Evolutionary conservation across 2,329 filamentous ascomycete species (phyloP).

Genomic region (Stemphylium lycopersici): DNA sequence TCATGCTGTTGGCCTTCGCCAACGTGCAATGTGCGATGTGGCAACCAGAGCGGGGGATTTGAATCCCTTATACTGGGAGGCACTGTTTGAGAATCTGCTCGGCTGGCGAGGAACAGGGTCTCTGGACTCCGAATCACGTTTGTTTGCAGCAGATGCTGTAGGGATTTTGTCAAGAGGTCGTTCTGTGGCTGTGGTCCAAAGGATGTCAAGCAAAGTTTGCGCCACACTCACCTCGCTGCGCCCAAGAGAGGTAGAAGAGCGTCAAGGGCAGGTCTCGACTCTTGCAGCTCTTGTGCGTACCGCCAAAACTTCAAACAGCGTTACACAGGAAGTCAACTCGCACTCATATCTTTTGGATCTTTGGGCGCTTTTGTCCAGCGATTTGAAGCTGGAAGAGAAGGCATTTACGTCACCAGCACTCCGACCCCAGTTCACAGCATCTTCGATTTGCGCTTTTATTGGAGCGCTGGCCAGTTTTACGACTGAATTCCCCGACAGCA

Average conservation of each 20-base stretch:
- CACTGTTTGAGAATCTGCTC: conserved; percentile 72
- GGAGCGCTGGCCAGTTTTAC: conserved; percentile 34
- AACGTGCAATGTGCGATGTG: conserved; percentile 80
- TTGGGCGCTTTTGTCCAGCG: conserved; percentile 39
- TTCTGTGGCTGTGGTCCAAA: conserved; percentile 42
- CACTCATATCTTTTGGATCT: conserved; percentile 29
- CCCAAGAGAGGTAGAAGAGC: conserved; percentile 68
- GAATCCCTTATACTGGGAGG: conserved; percentile 67
- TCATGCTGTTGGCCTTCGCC: conserved; percentile 86
- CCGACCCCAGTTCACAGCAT: conserved; percentile 68
- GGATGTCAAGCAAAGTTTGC: conserved; percentile 52
- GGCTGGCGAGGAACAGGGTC: conserved; percentile 91
- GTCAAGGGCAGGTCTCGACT: conserved; percentile 70
- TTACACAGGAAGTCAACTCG: background rate
- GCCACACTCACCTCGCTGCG: conserved; percentile 56
- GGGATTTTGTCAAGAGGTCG: conserved; percentile 61
- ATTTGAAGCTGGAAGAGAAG: conserved; percentile 48
- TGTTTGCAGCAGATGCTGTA: conserved; percentile 73
- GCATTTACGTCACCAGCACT: conserved; percentile 53
- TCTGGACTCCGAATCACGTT: conserved; percentile 73
- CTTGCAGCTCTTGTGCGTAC: conserved; percentile 47
- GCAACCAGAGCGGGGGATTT: conserved; percentile 72
- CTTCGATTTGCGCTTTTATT: conserved; percentile 65
- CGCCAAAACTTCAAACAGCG: background rate
- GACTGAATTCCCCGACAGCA: conserved; percentile 1